Percentiles rank a stretch among this genome's conserved stretches.
Conservation (phyloP, 225 moss, liverwort and hornwort species). For the Bryoerythrophyllum caledonicum region DNA sequence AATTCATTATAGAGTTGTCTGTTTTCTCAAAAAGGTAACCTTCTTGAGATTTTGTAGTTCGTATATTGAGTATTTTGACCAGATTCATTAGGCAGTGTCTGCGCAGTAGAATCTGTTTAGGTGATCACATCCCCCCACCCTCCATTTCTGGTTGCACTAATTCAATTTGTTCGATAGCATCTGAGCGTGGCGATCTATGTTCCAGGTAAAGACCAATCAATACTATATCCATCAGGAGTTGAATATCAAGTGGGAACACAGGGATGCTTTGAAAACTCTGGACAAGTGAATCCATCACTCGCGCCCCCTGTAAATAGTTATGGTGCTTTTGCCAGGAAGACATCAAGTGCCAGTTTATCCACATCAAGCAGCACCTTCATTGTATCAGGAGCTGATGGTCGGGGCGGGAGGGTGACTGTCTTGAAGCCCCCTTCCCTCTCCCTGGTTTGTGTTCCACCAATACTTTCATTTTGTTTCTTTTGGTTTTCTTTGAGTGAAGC, state of each 20-base stretch:
- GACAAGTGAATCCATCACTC: neutral
- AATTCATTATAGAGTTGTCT: neutral
- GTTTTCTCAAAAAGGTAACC: neutral
- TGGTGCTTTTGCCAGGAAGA: conserved; percentile 42
- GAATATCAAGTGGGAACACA: conserved; percentile 18
- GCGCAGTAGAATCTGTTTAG: conserved; percentile 1
- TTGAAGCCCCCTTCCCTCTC: conserved; percentile 69
- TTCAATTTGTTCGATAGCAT: neutral
- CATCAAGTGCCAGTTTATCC: conserved; percentile 21
- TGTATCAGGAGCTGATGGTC: conserved; percentile 86
- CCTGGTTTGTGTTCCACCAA: conserved; percentile 27
- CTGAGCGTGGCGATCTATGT: conserved; percentile 12
- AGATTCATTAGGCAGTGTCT: neutral
- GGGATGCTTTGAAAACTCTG: conserved; percentile 18
- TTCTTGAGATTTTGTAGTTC: neutral
- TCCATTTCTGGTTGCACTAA: conserved; percentile 6
- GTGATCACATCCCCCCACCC: neutral
- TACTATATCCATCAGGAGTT: conserved; percentile 20
- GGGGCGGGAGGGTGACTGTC: conserved; percentile 76
- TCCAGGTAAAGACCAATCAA: conserved; percentile 17
- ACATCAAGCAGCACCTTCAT: conserved; percentile 59
- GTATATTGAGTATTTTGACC: neutral
- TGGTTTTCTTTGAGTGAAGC: neutral
- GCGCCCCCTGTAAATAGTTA: conserved; percentile 22
- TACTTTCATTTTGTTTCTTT: neutral